Conservation (phyloP, 768 basidiomycete genomes). For the Lentinus brumalis region DNA sequence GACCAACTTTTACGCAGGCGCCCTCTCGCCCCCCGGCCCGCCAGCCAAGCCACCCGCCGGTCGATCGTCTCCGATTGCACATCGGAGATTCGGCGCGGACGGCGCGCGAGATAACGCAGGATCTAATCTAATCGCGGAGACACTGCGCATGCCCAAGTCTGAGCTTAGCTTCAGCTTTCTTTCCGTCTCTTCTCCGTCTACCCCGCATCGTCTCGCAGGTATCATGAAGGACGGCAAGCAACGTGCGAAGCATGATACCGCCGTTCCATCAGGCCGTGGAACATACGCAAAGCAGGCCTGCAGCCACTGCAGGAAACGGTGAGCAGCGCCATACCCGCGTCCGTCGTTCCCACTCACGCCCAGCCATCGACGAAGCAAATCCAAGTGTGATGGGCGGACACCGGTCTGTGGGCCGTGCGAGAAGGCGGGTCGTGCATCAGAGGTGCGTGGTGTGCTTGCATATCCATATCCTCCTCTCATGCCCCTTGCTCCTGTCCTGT, state of each 20-base stretch:
- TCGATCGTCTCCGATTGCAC: too few species aligned
- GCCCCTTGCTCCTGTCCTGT: not conserved
- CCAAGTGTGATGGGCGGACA: slow-evolving; percentile 35
- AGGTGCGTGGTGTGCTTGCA: slow-evolving; percentile 18
- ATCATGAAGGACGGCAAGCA: slow-evolving; percentile 28
- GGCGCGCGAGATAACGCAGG: not conserved
- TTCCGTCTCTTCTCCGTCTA: slow-evolving; percentile 17
- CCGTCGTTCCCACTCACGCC: not conserved
- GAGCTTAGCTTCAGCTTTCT: not conserved
- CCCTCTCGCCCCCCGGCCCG: too few species aligned
- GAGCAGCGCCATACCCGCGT: not conserved
- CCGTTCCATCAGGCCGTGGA: slow-evolving; percentile 27
- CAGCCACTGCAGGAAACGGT: slow-evolving; percentile 35
- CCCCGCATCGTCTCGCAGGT: not conserved
- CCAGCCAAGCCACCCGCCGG: too few species aligned
- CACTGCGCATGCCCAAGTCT: not conserved
- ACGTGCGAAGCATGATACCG: slow-evolving; percentile 20
- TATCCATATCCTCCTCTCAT: not conserved
- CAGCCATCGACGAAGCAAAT: slow-evolving; percentile 28
- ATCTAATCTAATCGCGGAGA: not conserved
- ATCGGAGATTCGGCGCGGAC: not conserved
- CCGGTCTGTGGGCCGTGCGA: slow-evolving; percentile 35
- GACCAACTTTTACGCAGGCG: too few species aligned
- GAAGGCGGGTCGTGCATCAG: slow-evolving; percentile 26
- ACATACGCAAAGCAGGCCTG: slow-evolving; percentile 37